Conservation (phyloP, 441 rosid species). For the Sinapis alba region DNA sequence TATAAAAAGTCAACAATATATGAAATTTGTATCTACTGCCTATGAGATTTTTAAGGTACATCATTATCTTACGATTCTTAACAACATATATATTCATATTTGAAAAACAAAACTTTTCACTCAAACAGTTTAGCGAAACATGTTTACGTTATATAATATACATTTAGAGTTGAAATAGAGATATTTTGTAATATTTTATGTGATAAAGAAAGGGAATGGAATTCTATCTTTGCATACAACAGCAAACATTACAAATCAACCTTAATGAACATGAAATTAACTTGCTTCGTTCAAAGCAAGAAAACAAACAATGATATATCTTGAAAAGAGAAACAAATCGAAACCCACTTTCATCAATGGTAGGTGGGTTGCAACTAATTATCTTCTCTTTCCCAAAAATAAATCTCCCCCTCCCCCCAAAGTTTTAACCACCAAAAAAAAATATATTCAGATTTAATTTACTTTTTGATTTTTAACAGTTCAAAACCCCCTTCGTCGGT, state of each 20-base stretch:
- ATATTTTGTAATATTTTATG: not conserved
- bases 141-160: not conserved
- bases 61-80: not conserved
- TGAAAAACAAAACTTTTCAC: not conserved
- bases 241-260: slow-evolving; percentile 22
- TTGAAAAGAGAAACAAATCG: slow-evolving; percentile 41
- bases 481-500: slow-evolving; percentile 38
- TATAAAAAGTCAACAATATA: not conserved
- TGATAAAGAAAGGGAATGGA: not conserved
- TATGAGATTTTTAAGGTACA: not conserved
- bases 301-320: slow-evolving; percentile 46
- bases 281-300: slow-evolving; percentile 65
- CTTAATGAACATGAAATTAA: slow-evolving; percentile 38
- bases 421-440: slow-evolving; percentile 6
- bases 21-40: not conserved
- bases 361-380: slow-evolving; percentile 14
- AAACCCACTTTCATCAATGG: slow-evolving; percentile 25
- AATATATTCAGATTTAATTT: not conserved
- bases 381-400: slow-evolving; percentile 36
- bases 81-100: not conserved
- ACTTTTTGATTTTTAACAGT: not conserved
- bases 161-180: not conserved
- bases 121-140: not conserved
- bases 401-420: slow-evolving; percentile 25
- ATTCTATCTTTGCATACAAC: not conserved